phyloP scores from a whole-genome alignment of 371 early-diverging fungal species.

The Rhizopus arrhizus region DNA sequence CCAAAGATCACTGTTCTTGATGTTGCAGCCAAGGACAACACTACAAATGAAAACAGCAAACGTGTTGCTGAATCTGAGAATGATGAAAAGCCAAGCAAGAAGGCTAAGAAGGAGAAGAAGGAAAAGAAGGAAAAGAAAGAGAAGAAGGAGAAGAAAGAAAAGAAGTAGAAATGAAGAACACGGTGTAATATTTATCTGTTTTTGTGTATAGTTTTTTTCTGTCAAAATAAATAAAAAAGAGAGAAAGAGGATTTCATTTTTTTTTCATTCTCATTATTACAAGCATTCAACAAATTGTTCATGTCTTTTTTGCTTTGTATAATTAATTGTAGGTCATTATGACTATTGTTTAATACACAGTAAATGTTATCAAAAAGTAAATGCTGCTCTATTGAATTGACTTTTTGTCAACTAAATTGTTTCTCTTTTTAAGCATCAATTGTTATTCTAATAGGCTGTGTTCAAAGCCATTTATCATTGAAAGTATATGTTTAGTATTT shows the following conservation, averaged over 20 bases:
- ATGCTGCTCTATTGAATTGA: too few relatives aligned
- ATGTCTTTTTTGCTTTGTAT: too few relatives aligned
- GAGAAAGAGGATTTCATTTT: not conserved
- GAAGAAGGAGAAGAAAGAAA: not conserved
- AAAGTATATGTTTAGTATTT: too few relatives aligned
- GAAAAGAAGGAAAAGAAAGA: slow-evolving; percentile 27
- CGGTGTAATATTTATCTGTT: not conserved
- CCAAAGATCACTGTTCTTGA: slow-evolving; percentile 42
- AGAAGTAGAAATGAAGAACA: slow-evolving; percentile 2
- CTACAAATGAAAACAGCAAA: slow-evolving; percentile 19
- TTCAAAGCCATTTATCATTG: too few relatives aligned
- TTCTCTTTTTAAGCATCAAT: too few relatives aligned
- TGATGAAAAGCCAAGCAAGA: slow-evolving; percentile 45
- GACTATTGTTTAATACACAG: too few relatives aligned
- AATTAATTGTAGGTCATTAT: not conserved
- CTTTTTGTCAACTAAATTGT: too few relatives aligned
- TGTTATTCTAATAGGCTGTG: too few relatives aligned
- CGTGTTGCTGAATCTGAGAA: slow-evolving; percentile 31
- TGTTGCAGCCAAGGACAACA: slow-evolving; percentile 40
- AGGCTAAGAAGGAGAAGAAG: slow-evolving; percentile 33
- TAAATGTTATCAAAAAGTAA: too few relatives aligned
- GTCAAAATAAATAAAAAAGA: not conserved
- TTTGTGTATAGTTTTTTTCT: not conserved
- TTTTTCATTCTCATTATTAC: not conserved
- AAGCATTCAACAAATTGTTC: not conserved